phyloP scores from a whole-genome alignment of 2,329 filamentous ascomycete genomes.

The Penicillium decumbens region DNA sequence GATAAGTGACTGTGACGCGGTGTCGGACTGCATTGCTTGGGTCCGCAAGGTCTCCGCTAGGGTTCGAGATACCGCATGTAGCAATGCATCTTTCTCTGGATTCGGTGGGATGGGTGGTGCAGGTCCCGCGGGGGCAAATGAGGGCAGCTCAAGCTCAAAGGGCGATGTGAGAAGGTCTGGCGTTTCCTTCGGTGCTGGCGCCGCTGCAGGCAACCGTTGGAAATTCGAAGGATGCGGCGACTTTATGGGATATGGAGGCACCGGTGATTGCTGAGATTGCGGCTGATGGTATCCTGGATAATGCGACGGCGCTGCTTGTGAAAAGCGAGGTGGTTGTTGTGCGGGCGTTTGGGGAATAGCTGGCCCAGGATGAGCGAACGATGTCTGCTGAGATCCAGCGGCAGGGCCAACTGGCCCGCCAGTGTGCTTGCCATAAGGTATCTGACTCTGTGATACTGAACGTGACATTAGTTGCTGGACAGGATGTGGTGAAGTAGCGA shows the following conservation, averaged over 20 bases:
- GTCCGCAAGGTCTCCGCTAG: slow-evolving; percentile 65
- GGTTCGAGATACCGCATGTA: slow-evolving; percentile 68
- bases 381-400: not conserved
- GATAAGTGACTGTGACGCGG: slow-evolving; percentile 68
- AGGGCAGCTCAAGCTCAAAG: slow-evolving; percentile 56
- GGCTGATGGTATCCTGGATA: slow-evolving; percentile 26
- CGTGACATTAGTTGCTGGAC: slow-evolving; percentile 6
- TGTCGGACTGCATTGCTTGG: slow-evolving; percentile 65
- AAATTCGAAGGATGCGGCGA: slow-evolving; percentile 19
- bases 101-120: slow-evolving; percentile 90
- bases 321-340: slow-evolving; percentile 21
- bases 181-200: slow-evolving; percentile 34
- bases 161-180: slow-evolving; percentile 60
- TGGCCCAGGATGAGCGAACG: not conserved
- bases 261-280: slow-evolving; percentile 21
- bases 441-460: not conserved
- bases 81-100: slow-evolving; percentile 85
- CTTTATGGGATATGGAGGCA: slow-evolving; percentile 32
- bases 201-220: slow-evolving; percentile 23
- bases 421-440: slow-evolving; percentile 3
- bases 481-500: not conserved
- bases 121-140: slow-evolving; percentile 42
- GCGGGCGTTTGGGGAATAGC: slow-evolving; percentile 4
- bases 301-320: slow-evolving; percentile 9
- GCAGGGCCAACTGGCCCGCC: not conserved